Base-by-base conservation (phyloP, 2,329 filamentous ascomycete species). In the Helotiales sp. region DNA sequence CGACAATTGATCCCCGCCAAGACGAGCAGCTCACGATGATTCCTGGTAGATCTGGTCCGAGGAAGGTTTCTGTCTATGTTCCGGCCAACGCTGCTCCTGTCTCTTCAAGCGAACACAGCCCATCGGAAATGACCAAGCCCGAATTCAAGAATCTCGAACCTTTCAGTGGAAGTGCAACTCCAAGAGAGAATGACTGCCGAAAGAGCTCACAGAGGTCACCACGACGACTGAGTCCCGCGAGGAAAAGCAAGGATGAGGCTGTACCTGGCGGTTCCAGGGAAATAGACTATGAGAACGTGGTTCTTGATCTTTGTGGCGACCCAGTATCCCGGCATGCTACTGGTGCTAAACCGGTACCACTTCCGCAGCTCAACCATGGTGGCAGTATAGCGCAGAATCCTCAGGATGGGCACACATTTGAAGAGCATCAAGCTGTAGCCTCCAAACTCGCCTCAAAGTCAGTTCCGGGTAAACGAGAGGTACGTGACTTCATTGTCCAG, bases 401-500 rank as follows among this genome's bases (percentile, higher is more conserved):
- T 48, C 24, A 47, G 10, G 49, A 57, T 19, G 54, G 42, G 29
- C 60, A 66, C 47, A 64, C 65, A 3, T 57, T 59, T 17, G 59
- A 64, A 19, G 59, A 63, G 2, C 61, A 67, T 40, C 33, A 59
- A 36, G 52, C 44, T n/a, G 55, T 66, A 24, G 55, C 51, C 36
- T 29, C 57, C 17, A 66, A 61, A 38, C 58, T 67, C 49, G 44
- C 55, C 15, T 51, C 49, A 4, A 64, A 62, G 29, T 54, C 57
- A 10, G 59, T 66, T 27, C 65, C 62, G 9, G 59, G 48, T 19
- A 66, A 64, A 52, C 46, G 56, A 55, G 63, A 66, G 61, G 65
- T 66, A 63, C 63, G 61, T 66, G 61, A 63, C 22, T 61, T 62
- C 31, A 66, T 65, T 38, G 19, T 61, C 10, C 57, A 57, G 29